Evolutionary conservation across 805 yeast species (phyloP), one percentile per base, ranked within the genome.

Genomic region (Cyberlindnera xishuangbannaensis): DNA sequence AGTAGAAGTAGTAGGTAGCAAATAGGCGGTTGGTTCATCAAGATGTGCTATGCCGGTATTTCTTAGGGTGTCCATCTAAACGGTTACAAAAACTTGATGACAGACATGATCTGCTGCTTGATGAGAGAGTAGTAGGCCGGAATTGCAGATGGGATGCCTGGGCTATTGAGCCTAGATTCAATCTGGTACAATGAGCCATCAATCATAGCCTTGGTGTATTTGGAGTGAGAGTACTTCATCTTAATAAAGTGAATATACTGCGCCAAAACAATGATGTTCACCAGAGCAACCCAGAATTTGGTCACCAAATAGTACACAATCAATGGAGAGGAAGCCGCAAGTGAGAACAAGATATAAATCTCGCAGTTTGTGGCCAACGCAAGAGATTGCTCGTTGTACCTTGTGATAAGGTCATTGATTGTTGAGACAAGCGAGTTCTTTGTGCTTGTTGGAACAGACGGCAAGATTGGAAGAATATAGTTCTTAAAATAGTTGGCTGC

Each of bases 401-500:
- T 46, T 5, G 59, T 52, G 19, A 64, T 58, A 33, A 69, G 58
- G 13, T 43, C 41, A 6, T 48, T 45, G 27, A 67, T 61, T 5
- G 40, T 25, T 6, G 43, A 36, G 51, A 62, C 47, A 40, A 50
- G 26, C 44, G 53, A 37, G 54, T 21, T 55, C 37, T 48, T 57
- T 26, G 32, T 44, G 17, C 33, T 45, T 21, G 35, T 45, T 33
- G 41, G 24, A 15, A 48, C 26, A 4, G 49, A 27, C 3, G 80
- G 76, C 28, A 67, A 48, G 29, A 64, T 59, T 33, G 81, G 80
- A 37, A 79, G 59, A 38, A 80, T 51, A 45, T 64, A 63, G 31
- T 68, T 66, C 50, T 71, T 76, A 45, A 71, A 56, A 56, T 79
- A 81, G 27, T 71, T 67, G 48, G 78, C 62, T 6, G 74, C 69